Conservation (phyloP, 805 yeast genomes). For the Yarrowia deformans region DNA sequence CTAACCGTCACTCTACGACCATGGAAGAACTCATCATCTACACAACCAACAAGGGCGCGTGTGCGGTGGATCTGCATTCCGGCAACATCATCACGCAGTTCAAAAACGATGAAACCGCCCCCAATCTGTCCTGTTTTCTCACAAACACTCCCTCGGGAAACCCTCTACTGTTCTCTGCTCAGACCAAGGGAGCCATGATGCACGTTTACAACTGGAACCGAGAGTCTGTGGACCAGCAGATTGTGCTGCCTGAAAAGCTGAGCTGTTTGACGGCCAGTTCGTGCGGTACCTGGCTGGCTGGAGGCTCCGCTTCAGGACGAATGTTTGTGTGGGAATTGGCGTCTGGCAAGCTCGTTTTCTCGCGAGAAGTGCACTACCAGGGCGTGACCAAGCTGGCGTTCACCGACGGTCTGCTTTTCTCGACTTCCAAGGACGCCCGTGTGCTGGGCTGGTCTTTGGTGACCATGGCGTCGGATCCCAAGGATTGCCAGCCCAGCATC, state of each 20-base stretch:
- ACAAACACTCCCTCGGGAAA: slow-evolving; percentile 28
- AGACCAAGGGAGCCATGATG: slow-evolving; percentile 73
- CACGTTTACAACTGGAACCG: slow-evolving; percentile 76
- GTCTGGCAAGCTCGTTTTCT: slow-evolving; percentile 76
- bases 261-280: slow-evolving; percentile 60
- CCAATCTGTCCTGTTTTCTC: slow-evolving; percentile 40
- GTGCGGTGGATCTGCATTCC: slow-evolving; percentile 30
- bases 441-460: slow-evolving; percentile 78
- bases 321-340: slow-evolving; percentile 84
- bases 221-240: slow-evolving; percentile 72
- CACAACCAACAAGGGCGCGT: slow-evolving; percentile 24
- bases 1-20: neutral
- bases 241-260: slow-evolving; percentile 84
- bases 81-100: slow-evolving; percentile 27
- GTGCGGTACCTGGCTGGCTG: slow-evolving; percentile 60
- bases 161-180: slow-evolving; percentile 55
- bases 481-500: slow-evolving; percentile 46
- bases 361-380: slow-evolving; percentile 86
- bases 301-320: slow-evolving; percentile 77
- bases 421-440: slow-evolving; percentile 85
- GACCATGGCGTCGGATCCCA: slow-evolving; percentile 50
- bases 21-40: slow-evolving; percentile 38
- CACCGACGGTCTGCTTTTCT: slow-evolving; percentile 67
- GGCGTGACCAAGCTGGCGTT: slow-evolving; percentile 65
- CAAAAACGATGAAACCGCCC: slow-evolving; percentile 24